phyloP scores from a whole-genome alignment of 495 filamentous ascomycete genomes.

The Xylaria intraflava region DNA sequence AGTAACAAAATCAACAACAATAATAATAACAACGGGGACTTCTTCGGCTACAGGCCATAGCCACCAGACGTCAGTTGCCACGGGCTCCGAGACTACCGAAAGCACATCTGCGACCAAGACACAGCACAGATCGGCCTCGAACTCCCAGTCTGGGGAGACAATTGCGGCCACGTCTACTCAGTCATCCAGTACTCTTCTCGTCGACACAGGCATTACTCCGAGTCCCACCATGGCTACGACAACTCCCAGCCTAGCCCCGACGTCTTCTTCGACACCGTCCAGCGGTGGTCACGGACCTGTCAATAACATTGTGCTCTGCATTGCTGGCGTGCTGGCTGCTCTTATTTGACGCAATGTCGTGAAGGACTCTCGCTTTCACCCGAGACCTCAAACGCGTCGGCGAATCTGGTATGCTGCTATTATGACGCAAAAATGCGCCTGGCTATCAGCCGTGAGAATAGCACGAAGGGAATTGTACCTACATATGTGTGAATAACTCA shows the following conservation, averaged over 20 bases:
- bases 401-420: too few relatives aligned
- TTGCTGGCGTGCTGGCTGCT: constrained; percentile 14
- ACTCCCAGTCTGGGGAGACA: neutral
- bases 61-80: neutral
- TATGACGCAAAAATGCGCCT: too few relatives aligned
- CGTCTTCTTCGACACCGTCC: constrained; percentile 9
- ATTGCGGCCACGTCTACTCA: neutral
- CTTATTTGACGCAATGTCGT: constrained; percentile 14
- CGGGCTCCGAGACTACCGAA: constrained; percentile 13
- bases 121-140: neutral
- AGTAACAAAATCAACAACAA: neutral
- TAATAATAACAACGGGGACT: too few relatives aligned
- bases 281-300: constrained; percentile 6
- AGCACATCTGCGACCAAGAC: constrained; percentile 10
- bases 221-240: neutral
- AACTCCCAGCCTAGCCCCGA: constrained; percentile 1
- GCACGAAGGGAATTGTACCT: too few relatives aligned
- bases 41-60: too few relatives aligned
- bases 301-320: constrained; percentile 7
- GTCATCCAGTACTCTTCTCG: neutral
- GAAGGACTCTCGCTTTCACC: too few relatives aligned
- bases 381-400: too few relatives aligned
- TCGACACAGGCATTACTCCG: neutral
- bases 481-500: too few relatives aligned
- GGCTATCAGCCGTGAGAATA: too few relatives aligned